Base-by-base conservation (phyloP, 495 filamentous ascomycete genomes). In the Lepidopterella palustris region DNA sequence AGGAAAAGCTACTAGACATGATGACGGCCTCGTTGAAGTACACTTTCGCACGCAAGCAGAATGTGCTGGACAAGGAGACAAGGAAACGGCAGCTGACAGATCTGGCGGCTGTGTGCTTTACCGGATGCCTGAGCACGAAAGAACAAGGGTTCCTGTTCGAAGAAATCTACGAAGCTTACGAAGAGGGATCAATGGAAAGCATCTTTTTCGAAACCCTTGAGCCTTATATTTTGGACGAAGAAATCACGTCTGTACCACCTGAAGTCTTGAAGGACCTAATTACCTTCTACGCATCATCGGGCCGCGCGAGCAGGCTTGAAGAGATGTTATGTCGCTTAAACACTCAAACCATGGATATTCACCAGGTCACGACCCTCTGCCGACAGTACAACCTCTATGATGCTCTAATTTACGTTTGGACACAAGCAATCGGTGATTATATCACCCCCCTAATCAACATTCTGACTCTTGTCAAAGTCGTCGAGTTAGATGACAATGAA, bases 361-460 rank as follows among this genome's bases (percentile, higher is more conserved):
- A 98, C 66, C 91, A 97, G 70, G 83, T 92, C 49, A 96, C 90
- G 0, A 83, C 81, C 15, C 80, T 98, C 3, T 98, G 95, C 79
- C 93, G 91, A 66, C 84, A 90, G 61, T 83, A 97, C 65, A 81
- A 87, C 53, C 83, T 98, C 5, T 97, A 95, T 66, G 95, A 98
- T 76, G 93, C 95, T 10, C 83, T 96, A 64, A 88, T 96, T 51
- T 97, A 97, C 71, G 88, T 97, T 58, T 98, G 93, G 92, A 97
- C 93, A 53, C 87, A 89, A 70, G 90, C 88, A 31, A 73, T 98
- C 25, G 76, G 75, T 63, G 93, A 98, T 73, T 95, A 92, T 64
- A 87, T 96, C 55, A 92, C 92, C 0, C 92, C 92, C 15, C 74
- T 97, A 35, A 83, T 90, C 67, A 90, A 96, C 61, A 80, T 98